Evolutionary conservation across 345 rosid genomes (phyloP).

Genomic region (Eucalyptus paniculata): DNA sequence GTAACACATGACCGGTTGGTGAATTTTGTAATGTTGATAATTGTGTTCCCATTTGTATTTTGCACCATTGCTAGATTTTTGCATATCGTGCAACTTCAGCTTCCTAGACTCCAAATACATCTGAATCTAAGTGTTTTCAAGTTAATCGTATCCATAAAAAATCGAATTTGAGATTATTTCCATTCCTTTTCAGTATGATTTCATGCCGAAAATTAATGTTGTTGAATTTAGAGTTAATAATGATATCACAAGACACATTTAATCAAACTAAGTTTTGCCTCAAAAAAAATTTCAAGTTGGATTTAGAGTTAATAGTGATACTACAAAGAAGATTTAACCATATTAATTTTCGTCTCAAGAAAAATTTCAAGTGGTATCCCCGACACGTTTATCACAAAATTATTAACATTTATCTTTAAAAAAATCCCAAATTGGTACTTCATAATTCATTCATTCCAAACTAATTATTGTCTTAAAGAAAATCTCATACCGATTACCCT

Average conservation of each 20-base stretch:
- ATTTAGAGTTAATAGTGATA: no score
- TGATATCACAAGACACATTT: rapidly evolving
- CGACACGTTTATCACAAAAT: no score
- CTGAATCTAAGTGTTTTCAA: neutral
- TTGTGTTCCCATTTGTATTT: neutral
- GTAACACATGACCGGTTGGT: neutral
- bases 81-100: neutral
- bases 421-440: neutral
- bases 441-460: neutral
- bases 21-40: neutral
- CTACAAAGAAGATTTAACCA: no score
- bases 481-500: neutral
- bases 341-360: neutral
- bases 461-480: neutral
- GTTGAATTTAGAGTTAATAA: no score
- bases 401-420: no score
- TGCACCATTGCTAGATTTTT: neutral
- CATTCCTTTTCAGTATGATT: neutral
- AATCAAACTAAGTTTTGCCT: neutral
- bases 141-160: neutral
- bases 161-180: neutral
- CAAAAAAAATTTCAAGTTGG: neutral
- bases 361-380: no score
- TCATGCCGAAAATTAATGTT: neutral
- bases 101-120: neutral